Evolutionary conservation across 2,329 filamentous ascomycete species (phyloP).

Genomic region (Blumeria hordei): DNA sequence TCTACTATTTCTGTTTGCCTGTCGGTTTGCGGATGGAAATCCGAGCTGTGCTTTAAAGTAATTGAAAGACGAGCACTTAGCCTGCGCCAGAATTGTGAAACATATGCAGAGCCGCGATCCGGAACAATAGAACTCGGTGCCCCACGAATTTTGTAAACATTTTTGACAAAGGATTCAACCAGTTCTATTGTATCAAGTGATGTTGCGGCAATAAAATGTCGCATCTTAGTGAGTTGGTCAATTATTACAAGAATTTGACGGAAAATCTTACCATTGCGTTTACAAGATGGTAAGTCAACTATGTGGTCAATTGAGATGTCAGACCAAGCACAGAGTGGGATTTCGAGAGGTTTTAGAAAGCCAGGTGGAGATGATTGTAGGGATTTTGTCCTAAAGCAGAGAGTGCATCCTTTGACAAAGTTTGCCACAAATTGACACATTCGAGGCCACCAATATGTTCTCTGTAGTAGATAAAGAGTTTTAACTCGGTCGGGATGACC

Average conservation of each 20-base stretch:
- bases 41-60: constrained; percentile 1
- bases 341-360: constrained; percentile 1
- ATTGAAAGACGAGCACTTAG: not conserved
- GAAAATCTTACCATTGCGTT: not conserved
- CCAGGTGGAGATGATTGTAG: not conserved
- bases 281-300: not conserved
- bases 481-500: not conserved
- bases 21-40: constrained; percentile 6
- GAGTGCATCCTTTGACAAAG: not conserved
- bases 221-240: not conserved
- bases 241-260: not conserved
- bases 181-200: not conserved
- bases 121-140: constrained; percentile 3
- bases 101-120: constrained; percentile 4
- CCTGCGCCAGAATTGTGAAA: constrained; percentile 4
- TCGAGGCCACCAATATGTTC: not conserved
- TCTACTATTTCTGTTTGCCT: constrained; percentile 5
- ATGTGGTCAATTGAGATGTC: constrained; percentile 3
- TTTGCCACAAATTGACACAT: not conserved
- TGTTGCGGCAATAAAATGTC: not conserved
- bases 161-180: not conserved
- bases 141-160: constrained; percentile 3
- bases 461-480: not conserved
- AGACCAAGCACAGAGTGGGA: constrained; percentile 1
- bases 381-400: not conserved